These are phyloP conservation scores for Solanum dulcamara DNA, from an alignment of 257 asterid species.

Conservation along the genomic window DNA sequence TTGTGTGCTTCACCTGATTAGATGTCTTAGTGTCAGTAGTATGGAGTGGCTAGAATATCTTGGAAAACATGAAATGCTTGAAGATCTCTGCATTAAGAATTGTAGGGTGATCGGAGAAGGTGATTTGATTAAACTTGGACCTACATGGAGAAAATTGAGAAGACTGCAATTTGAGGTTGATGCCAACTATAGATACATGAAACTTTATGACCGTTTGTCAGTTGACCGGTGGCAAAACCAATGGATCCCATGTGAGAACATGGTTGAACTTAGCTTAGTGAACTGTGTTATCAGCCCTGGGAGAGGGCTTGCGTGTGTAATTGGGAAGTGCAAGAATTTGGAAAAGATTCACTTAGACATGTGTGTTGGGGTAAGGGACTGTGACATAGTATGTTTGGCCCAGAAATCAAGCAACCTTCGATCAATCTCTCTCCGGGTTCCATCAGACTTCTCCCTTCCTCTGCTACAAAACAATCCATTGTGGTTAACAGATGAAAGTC, in stretches of 20 bases:
- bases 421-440: slow-evolving; percentile 55
- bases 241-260: slow-evolving; percentile 47
- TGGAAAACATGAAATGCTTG: slow-evolving; percentile 55
- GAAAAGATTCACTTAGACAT: slow-evolving; percentile 54
- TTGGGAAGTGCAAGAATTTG: slow-evolving; percentile 61
- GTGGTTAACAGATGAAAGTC: slow-evolving; percentile 55
- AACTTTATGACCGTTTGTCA: slow-evolving; percentile 47
- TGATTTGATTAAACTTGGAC: slow-evolving; percentile 60
- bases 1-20: slow-evolving; percentile 41
- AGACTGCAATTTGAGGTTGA: slow-evolving; percentile 70
- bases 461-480: slow-evolving; percentile 46
- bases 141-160: slow-evolving; percentile 49
- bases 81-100: slow-evolving; percentile 67
- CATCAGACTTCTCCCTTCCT: slow-evolving; percentile 56
- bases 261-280: slow-evolving; percentile 63
- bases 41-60: slow-evolving; percentile 83
- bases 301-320: slow-evolving; percentile 71
- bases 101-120: slow-evolving; percentile 84
- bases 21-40: slow-evolving; percentile 51
- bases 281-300: slow-evolving; percentile 74
- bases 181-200: slow-evolving; percentile 66
- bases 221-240: slow-evolving; percentile 65
- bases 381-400: slow-evolving; percentile 59
- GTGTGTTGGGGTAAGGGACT: slow-evolving; percentile 78
- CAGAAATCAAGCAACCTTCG: slow-evolving; percentile 52